Evolutionary conservation across 2,329 filamentous ascomycete species (phyloP).

Genomic region (Fusarium albosuccineum): DNA sequence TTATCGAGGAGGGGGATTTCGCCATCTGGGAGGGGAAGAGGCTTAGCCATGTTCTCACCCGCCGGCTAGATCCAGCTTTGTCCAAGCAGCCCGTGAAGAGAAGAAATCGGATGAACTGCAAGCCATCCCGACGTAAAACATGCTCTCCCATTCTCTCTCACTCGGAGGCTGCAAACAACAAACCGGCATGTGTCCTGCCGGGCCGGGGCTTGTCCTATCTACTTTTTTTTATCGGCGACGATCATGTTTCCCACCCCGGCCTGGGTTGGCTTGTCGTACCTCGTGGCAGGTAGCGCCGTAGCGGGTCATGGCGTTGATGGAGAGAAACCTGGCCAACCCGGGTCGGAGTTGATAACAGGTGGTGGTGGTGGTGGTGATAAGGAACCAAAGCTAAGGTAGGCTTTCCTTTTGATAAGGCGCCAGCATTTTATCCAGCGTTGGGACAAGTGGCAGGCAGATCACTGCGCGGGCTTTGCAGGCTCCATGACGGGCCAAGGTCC

Average conservation of each 20-base stretch:
- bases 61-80: neutral
- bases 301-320: constrained; percentile 23
- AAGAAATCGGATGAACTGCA: neutral
- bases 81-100: neutral
- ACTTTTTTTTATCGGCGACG: constrained; percentile 15
- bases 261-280: constrained; percentile 24
- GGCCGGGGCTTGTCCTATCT: constrained; percentile 29
- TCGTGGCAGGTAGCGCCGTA: constrained; percentile 35
- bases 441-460: too few species aligned
- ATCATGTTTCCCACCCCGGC: constrained; percentile 26
- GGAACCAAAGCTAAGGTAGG: neutral
- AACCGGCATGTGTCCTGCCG: constrained; percentile 12
- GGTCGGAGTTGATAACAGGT: constrained; percentile 12
- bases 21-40: constrained; percentile 23
- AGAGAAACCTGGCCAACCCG: constrained; percentile 34
- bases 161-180: neutral
- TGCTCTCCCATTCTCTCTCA: neutral
- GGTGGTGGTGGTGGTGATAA: constrained; percentile 2
- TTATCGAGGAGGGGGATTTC: constrained; percentile 31
- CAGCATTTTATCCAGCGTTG: too few species aligned
- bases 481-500: too few species aligned
- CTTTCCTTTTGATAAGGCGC: too few species aligned
- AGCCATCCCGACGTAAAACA: neutral
- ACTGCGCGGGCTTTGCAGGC: too few species aligned
- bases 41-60: neutral